A percentile compares a stretch with the other conserved stretches of the same genome.
Evolutionary conservation across 2,329 filamentous ascomycete genomes (phyloP).

Genomic region (Laburnicola sp.): DNA sequence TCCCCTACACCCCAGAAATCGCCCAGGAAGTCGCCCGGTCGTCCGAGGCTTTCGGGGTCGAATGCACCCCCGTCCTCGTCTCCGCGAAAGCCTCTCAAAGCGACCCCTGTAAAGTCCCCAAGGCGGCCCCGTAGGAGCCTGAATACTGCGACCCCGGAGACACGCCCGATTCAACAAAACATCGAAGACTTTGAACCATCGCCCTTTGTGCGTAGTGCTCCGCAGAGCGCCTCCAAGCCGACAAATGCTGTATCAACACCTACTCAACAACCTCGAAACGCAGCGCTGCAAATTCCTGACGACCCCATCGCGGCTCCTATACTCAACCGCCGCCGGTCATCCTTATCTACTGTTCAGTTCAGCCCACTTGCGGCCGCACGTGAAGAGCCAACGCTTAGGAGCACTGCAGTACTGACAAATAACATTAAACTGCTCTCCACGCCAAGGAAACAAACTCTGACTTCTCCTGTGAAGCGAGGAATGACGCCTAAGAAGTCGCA

Average conservation of each 20-base stretch:
- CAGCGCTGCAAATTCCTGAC: slow-evolving; percentile 28
- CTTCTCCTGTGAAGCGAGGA: slow-evolving; percentile 49
- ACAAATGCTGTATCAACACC: slow-evolving; percentile 30
- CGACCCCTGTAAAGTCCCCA: slow-evolving; percentile 32
- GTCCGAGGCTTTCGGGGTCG: slow-evolving; percentile 13
- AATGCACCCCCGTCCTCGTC: slow-evolving; percentile 11
- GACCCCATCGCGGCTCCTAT: slow-evolving; percentile 42
- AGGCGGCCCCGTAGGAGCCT: slow-evolving; percentile 29
- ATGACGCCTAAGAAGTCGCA: slow-evolving; percentile 43
- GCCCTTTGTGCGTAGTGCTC: slow-evolving; percentile 36
- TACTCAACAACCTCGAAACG: slow-evolving; percentile 17
- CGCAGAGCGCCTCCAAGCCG: slow-evolving; percentile 22
- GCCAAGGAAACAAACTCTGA: slow-evolving; percentile 51
- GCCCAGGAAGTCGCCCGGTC: slow-evolving; percentile 28
- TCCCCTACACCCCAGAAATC: slow-evolving; percentile 30
- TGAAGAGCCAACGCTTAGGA: slow-evolving; percentile 38
- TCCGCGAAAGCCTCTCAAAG: slow-evolving; percentile 19
- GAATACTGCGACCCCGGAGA: slow-evolving; percentile 35
- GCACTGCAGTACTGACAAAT: slow-evolving; percentile 43
- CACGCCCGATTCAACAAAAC: slow-evolving; percentile 26
- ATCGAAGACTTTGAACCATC: slow-evolving; percentile 41
- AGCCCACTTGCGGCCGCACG: slow-evolving; percentile 36
- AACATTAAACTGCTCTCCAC: slow-evolving; percentile 54
- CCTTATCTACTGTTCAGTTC: slow-evolving; percentile 40
- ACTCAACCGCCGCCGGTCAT: slow-evolving; percentile 40